A percentile compares a stretch with the other conserved stretches of the same genome.
Evolutionary conservation across 1,284 basidiomycete species (phyloP).

Genomic region (Phlebopus sp.): DNA sequence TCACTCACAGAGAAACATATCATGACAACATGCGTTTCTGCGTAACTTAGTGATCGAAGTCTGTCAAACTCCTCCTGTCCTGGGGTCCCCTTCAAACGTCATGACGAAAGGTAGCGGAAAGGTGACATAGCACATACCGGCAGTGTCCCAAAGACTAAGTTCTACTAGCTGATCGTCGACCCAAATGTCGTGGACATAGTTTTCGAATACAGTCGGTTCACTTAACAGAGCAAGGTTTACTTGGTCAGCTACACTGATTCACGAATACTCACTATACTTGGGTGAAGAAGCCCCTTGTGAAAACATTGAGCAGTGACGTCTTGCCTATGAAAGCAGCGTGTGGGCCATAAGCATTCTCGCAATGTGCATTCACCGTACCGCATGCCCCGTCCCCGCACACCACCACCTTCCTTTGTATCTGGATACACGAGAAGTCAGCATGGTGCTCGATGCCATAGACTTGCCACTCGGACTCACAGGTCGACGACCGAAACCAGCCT

Average conservation of each 20-base stretch:
- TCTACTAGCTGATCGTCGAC: slow-evolving; percentile 86
- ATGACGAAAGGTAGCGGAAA: slow-evolving; percentile 8
- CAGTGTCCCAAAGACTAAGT: slow-evolving; percentile 94
- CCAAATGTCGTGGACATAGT: slow-evolving; percentile 84
- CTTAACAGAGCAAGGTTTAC: slow-evolving; percentile 37
- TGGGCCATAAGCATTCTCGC: slow-evolving; percentile 15
- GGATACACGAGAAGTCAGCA: slow-evolving; percentile 23
- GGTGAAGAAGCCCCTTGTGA: slow-evolving; percentile 83
- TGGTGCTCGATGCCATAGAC: slow-evolving; percentile 7
- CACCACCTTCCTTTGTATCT: slow-evolving; percentile 71
- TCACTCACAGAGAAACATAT: slow-evolving; percentile 84
- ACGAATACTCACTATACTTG: slow-evolving; percentile 73
- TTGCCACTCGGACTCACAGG: slow-evolving; percentile 37
- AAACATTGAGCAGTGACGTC: slow-evolving; percentile 82
- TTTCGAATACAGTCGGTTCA: slow-evolving; percentile 91
- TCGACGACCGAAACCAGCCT: slow-evolving; percentile 50
- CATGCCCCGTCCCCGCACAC: slow-evolving; percentile 93
- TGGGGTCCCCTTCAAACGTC: slow-evolving; percentile 37
- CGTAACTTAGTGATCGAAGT: slow-evolving; percentile 86
- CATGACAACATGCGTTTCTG: slow-evolving; percentile 94
- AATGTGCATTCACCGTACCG: slow-evolving; percentile 47
- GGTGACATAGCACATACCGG: slow-evolving; percentile 54
- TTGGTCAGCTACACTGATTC: not conserved
- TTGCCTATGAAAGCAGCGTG: slow-evolving; percentile 47
- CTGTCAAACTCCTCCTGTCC: slow-evolving; percentile 97